phyloP scores from a whole-genome alignment of 768 basidiomycete species.

The Xerocomus brunneocitrinus region DNA sequence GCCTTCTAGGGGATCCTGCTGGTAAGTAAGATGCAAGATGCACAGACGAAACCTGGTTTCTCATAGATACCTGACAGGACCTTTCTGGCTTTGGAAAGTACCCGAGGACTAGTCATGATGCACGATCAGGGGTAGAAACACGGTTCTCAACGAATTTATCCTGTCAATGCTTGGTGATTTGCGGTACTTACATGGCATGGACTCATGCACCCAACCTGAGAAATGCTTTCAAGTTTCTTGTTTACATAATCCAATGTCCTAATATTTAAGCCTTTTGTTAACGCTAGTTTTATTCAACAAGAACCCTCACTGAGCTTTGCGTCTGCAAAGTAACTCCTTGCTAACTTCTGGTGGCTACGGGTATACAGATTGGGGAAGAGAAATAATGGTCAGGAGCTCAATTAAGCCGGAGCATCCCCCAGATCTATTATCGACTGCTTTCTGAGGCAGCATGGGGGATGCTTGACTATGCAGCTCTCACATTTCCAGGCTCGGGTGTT shows the following conservation, averaged over 20 bases:
- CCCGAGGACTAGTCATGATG: slow-evolving; percentile 30
- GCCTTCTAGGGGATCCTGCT: slow-evolving; percentile 51
- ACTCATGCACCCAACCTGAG: no score
- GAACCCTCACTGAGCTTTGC: slow-evolving; percentile 29
- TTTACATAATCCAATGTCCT: slow-evolving; percentile 17
- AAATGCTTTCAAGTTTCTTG: no score
- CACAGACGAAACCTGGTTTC: neutral
- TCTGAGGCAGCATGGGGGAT: slow-evolving; percentile 42
- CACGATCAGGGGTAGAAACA: no score
- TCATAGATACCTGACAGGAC: slow-evolving; percentile 38
- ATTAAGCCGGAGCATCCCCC: slow-evolving; percentile 78
- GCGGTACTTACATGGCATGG: neutral
- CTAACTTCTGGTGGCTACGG: slow-evolving; percentile 41
- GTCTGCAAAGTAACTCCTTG: slow-evolving; percentile 51
- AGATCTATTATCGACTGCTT: slow-evolving; percentile 36
- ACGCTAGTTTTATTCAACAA: neutral
- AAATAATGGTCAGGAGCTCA: slow-evolving; percentile 42
- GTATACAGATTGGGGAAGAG: slow-evolving; percentile 51
- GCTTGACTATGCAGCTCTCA: slow-evolving; percentile 77
- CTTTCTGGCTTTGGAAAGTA: slow-evolving; percentile 72
- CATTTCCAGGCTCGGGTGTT: slow-evolving; percentile 31
- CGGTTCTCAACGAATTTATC: no score
- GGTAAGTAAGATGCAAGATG: slow-evolving; percentile 39
- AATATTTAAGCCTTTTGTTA: no score
- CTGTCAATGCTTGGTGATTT: no score